These are phyloP conservation scores for Trametes polyzona DNA, from an alignment of 1,284 basidiomycete genomes.

Conservation along the genomic window DNA sequence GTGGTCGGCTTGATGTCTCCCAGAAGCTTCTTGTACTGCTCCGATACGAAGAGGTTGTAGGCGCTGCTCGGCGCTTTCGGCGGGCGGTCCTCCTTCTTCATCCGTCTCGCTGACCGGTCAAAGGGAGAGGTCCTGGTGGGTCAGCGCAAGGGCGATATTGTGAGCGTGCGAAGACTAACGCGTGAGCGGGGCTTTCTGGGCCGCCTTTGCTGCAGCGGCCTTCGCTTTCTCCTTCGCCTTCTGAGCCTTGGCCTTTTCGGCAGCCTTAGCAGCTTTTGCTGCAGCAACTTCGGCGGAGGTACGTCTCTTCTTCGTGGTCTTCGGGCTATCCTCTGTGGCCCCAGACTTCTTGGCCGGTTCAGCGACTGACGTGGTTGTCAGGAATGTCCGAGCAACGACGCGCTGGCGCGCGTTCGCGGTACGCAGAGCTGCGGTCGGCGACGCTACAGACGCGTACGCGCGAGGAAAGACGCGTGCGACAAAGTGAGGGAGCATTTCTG, in stretches of 20 bases:
- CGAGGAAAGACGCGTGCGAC: slow-evolving; percentile 17
- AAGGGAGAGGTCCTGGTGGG: neutral
- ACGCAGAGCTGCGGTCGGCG: neutral
- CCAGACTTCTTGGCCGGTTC: neutral
- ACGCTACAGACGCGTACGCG: neutral
- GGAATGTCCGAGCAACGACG: slow-evolving; percentile 13
- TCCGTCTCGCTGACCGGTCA: slow-evolving; percentile 4
- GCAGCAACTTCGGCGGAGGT: neutral
- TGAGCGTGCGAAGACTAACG: neutral
- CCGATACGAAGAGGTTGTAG: slow-evolving; percentile 7
- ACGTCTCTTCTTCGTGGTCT: neutral
- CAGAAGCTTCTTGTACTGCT: neutral
- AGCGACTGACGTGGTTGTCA: slow-evolving; percentile 15
- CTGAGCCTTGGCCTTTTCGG: neutral
- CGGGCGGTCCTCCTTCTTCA: slow-evolving; percentile 5
- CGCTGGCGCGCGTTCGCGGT: slow-evolving; percentile 8
- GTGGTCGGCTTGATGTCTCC: neutral
- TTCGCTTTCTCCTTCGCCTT: neutral
- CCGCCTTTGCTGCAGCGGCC: slow-evolving; percentile 5
- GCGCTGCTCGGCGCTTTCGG: neutral
- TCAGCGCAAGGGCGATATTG: neutral
- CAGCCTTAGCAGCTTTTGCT: neutral
- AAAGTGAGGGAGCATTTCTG: slow-evolving; percentile 15
- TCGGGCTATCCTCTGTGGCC: neutral
- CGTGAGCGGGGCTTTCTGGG: slow-evolving; percentile 2